Conservation (phyloP, 768 basidiomycete genomes). For the Gelatoporia subvermispora region DNA sequence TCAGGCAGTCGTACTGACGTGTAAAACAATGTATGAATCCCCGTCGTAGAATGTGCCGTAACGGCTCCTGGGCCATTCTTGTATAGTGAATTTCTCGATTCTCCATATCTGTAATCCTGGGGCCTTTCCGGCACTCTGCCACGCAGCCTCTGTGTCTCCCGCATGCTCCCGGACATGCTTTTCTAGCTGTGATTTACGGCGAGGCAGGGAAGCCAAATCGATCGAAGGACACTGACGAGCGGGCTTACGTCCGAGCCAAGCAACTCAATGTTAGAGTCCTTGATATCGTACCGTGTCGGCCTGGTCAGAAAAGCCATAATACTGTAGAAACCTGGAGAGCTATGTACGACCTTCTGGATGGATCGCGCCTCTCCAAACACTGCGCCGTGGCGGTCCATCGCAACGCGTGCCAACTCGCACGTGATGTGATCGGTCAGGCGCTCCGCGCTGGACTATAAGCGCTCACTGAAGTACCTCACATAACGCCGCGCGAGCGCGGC, state of each 20-base stretch:
- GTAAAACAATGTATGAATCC: conserved; percentile 61
- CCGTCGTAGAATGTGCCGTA: conserved; percentile 58
- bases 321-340: no score
- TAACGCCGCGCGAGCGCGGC: no score
- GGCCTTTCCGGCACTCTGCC: conserved; percentile 40
- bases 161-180: conserved; percentile 49
- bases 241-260: conserved; percentile 55
- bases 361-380: no score
- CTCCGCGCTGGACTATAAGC: no score
- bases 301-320: conserved; percentile 28
- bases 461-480: no score
- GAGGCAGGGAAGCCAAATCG: neutral
- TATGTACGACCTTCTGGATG: no score
- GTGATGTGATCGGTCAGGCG: no score
- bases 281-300: conserved; percentile 48
- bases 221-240: neutral
- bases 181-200: conserved; percentile 42
- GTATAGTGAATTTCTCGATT: conserved; percentile 51
- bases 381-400: no score
- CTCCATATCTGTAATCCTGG: conserved; percentile 53
- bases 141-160: conserved; percentile 46
- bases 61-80: conserved; percentile 47
- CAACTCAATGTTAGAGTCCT: conserved; percentile 59
- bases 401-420: no score
- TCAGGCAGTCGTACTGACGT: conserved; percentile 33